phyloP scores from a whole-genome alignment of 192 early-diverging fungal genomes.

The Globomyces pollinis-pini region DNA sequence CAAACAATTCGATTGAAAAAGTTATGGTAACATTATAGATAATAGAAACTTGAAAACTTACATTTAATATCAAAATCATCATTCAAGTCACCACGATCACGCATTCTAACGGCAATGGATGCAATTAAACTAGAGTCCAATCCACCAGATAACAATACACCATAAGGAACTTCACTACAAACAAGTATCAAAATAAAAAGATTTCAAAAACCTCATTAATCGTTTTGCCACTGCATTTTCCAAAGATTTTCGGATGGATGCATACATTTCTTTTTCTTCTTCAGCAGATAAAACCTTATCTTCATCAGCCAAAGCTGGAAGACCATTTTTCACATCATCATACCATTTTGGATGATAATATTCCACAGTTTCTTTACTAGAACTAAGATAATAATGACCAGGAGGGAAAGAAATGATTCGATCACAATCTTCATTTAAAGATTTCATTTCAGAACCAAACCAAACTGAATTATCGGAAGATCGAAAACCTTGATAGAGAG shows the following conservation, averaged over 20 bases:
- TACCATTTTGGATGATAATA: slow-evolving; percentile 94
- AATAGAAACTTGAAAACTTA: slow-evolving; percentile 20
- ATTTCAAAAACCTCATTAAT: too few relatives aligned
- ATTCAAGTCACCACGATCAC: slow-evolving; percentile 38
- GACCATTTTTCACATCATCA: slow-evolving; percentile 23
- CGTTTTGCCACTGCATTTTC: slow-evolving; percentile 88
- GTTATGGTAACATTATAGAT: background rate
- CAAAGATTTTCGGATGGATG: slow-evolving; percentile 66
- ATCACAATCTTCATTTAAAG: slow-evolving; percentile 94
- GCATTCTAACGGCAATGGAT: slow-evolving; percentile 73
- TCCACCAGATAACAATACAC: slow-evolving; percentile 90
- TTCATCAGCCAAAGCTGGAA: slow-evolving; percentile 37
- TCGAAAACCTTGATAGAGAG: slow-evolving; percentile 90
- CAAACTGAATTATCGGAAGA: slow-evolving; percentile 78
- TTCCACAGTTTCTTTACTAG: slow-evolving; percentile 63
- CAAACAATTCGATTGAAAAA: slow-evolving; percentile 38
- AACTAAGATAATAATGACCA: slow-evolving; percentile 78
- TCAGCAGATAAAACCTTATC: slow-evolving; percentile 47
- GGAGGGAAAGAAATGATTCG: slow-evolving; percentile 96
- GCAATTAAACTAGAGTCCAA: slow-evolving; percentile 94
- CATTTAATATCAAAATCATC: slow-evolving; percentile 51
- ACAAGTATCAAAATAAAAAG: too few relatives aligned
- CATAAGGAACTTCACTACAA: slow-evolving; percentile 97
- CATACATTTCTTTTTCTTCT: slow-evolving; percentile 54
- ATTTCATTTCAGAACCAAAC: slow-evolving; percentile 93